Evolutionary conservation across 139 green algal species (phyloP).

Genomic region (Chlamydomonas sphaeroides): DNA sequence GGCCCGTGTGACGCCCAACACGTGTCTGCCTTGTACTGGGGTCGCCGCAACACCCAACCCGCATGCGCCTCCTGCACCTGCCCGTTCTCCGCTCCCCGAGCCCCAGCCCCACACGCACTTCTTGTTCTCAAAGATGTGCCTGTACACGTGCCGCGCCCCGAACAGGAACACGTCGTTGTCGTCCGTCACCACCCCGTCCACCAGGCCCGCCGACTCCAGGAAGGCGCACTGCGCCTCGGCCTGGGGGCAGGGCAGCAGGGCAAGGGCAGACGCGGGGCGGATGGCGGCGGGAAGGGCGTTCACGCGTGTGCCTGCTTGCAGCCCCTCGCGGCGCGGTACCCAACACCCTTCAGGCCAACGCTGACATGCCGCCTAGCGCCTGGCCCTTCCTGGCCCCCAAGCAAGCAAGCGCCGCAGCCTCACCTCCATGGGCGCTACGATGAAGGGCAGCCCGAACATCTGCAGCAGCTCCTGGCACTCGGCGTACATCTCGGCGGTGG

Average conservation of each 20-base stretch:
- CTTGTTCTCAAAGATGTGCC: constrained; percentile 82
- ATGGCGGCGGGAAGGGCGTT: no score
- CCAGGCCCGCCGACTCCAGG: constrained; percentile 84
- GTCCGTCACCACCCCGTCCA: constrained; percentile 97
- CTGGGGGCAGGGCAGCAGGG: no score
- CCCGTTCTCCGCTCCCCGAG: not conserved
- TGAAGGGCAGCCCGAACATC: constrained; percentile 97
- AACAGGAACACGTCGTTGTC: constrained; percentile 99
- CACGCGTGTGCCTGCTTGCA: no score
- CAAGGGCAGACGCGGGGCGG: no score
- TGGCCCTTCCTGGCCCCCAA: no score
- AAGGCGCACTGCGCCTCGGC: constrained; percentile 97
- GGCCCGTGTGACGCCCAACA: no score
- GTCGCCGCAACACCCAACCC: not conserved
- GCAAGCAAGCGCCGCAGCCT: no score
- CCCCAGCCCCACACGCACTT: constrained; percentile 45
- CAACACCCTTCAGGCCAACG: no score
- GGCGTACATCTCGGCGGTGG: constrained; percentile 81
- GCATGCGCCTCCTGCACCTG: not conserved
- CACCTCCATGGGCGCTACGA: constrained; percentile 92
- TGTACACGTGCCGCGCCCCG: constrained; percentile 88
- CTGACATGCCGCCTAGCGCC: no score
- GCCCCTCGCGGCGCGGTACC: no score
- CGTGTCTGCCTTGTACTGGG: no score
- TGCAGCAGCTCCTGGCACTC: constrained; percentile 94